Conservation (phyloP, 139 green algal genomes). For the Spirogloea muscicola region DNA sequence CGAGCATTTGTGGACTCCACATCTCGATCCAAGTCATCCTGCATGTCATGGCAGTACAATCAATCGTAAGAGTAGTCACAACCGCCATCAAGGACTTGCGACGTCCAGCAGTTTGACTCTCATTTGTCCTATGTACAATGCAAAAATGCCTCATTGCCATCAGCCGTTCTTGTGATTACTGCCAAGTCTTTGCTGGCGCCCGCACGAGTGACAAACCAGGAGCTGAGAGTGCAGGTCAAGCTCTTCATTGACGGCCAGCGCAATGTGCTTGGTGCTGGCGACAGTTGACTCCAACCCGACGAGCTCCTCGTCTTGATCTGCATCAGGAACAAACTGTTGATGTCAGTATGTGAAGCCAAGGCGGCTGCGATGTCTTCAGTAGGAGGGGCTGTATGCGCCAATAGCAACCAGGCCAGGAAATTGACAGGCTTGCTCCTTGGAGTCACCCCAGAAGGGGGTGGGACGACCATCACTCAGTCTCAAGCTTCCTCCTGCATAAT, state of each 20-base stretch:
- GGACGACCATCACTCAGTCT: too few species aligned
- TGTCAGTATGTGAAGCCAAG: too few species aligned
- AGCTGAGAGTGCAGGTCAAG: conserved; percentile 27
- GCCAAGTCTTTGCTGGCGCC: too few species aligned
- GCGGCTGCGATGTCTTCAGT: too few species aligned
- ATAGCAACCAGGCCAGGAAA: too few species aligned
- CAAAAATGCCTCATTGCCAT: too few species aligned
- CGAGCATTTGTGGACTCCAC: conserved; percentile 11
- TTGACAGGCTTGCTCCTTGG: too few species aligned
- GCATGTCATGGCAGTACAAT: background rate
- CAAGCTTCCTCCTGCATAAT: too few species aligned
- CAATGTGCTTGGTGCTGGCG: conserved; percentile 35
- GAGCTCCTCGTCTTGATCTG: conserved; percentile 38
- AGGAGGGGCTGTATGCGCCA: too few species aligned
- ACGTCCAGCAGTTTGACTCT: background rate
- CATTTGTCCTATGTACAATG: too few species aligned
- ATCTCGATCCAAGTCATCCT: conserved; percentile 3
- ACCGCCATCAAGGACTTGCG: background rate
- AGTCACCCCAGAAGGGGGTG: too few species aligned
- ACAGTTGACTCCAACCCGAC: conserved; percentile 3
- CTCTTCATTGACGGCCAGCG: conserved; percentile 39
- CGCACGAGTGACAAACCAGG: conserved; percentile 2
- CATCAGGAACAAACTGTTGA: background rate
- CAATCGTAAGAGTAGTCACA: conserved; percentile 1
- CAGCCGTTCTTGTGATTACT: too few species aligned